Percentiles rank a stretch among this genome's conserved stretches.
Evolutionary conservation across 768 basidiomycete species (phyloP).

Genomic region (Auricularia sp.): DNA sequence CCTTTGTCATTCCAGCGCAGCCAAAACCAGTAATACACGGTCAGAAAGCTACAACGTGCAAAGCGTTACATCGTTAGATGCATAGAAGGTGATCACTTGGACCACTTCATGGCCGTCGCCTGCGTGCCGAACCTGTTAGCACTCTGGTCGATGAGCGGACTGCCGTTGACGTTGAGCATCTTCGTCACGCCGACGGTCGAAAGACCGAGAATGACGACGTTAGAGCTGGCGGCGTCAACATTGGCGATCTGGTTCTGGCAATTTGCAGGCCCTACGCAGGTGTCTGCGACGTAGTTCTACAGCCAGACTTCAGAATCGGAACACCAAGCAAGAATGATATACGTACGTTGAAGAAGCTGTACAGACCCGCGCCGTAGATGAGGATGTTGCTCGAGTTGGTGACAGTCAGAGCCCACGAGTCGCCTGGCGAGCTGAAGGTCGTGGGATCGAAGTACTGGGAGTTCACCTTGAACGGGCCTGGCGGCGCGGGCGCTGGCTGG

Average conservation of each 20-base stretch:
- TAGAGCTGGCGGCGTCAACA: conserved; percentile 3
- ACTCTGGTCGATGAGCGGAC: conserved; percentile 6
- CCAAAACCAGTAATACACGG: neutral
- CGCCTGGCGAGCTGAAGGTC: conserved; percentile 3
- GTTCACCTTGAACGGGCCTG: conserved; percentile 8
- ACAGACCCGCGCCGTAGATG: conserved; percentile 13
- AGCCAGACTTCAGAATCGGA: conserved; percentile 3
- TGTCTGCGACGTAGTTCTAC: conserved; percentile 8
- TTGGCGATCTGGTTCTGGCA: conserved; percentile 11
- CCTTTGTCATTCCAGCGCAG: too few relatives aligned
- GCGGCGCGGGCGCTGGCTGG: conserved; percentile 2
- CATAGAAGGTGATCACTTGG: neutral
- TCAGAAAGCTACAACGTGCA: neutral
- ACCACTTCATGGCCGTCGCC: conserved; percentile 3
- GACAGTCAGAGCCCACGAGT: conserved; percentile 7
- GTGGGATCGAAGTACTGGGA: conserved; percentile 9
- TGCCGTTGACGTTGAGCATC: conserved; percentile 9
- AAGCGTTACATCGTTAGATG: neutral
- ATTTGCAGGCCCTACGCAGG: conserved; percentile 7
- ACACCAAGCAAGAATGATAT: neutral
- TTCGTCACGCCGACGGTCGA: conserved; percentile 12
- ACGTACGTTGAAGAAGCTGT: conserved; percentile 38
- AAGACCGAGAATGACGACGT: conserved; percentile 11
- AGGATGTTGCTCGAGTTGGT: conserved; percentile 8
- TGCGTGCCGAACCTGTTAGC: conserved; percentile 8